Base-by-base conservation (phyloP, 192 early-diverging fungal species). In the Paraglomus brasilianum region DNA sequence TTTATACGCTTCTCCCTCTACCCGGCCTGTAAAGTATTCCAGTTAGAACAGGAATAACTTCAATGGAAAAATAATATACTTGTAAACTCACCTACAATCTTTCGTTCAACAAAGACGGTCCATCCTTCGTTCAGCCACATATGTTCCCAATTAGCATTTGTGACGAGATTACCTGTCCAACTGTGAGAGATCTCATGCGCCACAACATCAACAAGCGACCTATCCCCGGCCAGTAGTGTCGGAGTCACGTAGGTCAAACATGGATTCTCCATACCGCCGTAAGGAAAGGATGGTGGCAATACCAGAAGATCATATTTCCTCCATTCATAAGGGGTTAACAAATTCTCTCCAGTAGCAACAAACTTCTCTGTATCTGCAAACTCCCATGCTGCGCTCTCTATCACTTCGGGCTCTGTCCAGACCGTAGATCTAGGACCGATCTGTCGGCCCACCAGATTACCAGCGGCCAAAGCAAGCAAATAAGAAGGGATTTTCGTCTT, bases 181-280 rank as follows among this genome's bases (percentile, higher is more conserved):
- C 88, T 91, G 78, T 96, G 95, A 59, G 91, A 79, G 75, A 95
- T 91, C 70, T 98, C 96, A 79, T 98, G 96, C 4, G 92, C 92
- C 60, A 98, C 87, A 30, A 98, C 95, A 74, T 97, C 94, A 1
- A 95, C 94, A 56, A 96, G 82, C 42, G 90, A 91, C 48, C 89
- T 87, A 78, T 99, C 97, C 59, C 95, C 95, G 44, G 96, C 95
- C 50, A 99, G 80, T 38, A 99, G 83, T 17, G 94, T 94, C 24
- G 97, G 97, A 30, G 97, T 99, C 21, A 97, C 95, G 89, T 97
- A 99, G 0, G 97, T 98, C 69, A 96, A 76, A 75, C 94, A 96
- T 15, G 97, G 97, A 79, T 99, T 99, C 84, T 98, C 92, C 92
- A 96, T 96, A 58, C 93, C 91, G 49, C 90, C 90, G 52, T 90